A percentile compares a stretch with the other conserved stretches of the same genome.
phyloP scores from a whole-genome alignment of 192 early-diverging fungal species.

The Gigaspora rosea region DNA sequence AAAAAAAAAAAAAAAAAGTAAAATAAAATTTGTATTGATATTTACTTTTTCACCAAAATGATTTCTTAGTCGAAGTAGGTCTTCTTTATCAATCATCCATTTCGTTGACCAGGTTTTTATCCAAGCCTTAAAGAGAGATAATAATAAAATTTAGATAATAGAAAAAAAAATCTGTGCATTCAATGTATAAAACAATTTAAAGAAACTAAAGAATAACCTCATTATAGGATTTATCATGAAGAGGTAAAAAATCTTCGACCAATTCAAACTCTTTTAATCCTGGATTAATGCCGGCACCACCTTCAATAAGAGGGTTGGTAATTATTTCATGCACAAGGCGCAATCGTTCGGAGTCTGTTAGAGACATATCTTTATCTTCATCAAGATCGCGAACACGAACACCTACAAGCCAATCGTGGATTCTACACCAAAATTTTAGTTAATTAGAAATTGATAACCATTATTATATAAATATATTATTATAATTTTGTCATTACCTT shows the following conservation, averaged over 20 bases:
- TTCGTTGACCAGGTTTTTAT: constrained; percentile 78
- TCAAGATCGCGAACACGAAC: constrained; percentile 49
- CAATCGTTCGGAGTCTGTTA: constrained; percentile 57
- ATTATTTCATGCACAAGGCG: constrained; percentile 66
- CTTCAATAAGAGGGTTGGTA: constrained; percentile 54
- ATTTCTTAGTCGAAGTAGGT: constrained; percentile 74
- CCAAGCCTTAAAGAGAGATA: constrained; percentile 58
- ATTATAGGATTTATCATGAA: constrained; percentile 81
- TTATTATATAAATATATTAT: background rate
- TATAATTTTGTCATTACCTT: constrained; percentile 38
- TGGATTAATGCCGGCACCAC: constrained; percentile 65
- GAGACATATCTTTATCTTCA: constrained; percentile 30
- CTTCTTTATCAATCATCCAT: constrained; percentile 71
- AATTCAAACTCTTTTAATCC: constrained; percentile 47
- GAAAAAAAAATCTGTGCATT: background rate
- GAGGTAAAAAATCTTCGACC: constrained; percentile 71
- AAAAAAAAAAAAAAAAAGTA: background rate
- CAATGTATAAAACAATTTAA: background rate
- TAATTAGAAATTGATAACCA: background rate
- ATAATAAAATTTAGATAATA: background rate
- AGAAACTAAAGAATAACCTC: constrained; percentile 44
- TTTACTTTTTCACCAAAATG: constrained; percentile 82
- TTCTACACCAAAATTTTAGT: constrained; percentile 42
- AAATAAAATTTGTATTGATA: background rate
- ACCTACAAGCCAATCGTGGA: constrained; percentile 75